Evolutionary conservation across 495 filamentous ascomycete species (phyloP), one percentile per base, ranked within the genome.

Genomic region (Corynascus novoguineensis): DNA sequence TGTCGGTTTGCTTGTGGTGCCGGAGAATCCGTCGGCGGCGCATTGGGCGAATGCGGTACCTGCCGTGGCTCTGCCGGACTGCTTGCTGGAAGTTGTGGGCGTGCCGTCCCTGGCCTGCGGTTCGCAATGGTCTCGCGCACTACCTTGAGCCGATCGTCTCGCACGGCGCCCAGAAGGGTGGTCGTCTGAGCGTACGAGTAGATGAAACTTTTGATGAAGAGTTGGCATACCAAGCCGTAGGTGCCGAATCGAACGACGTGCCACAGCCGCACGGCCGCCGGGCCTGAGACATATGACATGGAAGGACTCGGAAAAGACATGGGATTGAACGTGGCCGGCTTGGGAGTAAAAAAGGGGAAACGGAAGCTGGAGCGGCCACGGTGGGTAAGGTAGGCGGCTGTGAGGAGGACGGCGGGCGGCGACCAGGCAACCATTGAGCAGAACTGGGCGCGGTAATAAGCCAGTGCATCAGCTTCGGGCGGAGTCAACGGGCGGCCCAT

Each of bases 281-380:
- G 22, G 22, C 64, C 64, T 3, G n/a, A 28, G 37, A 56, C 12
- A 7, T 60, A 10, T 15, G 55, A 27, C 10, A 7, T 50, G 0
- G 14, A 15, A 8, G 34, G 15, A 17, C 15, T 28, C 11, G 61
- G 66, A 48, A 63, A 68, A 17, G 12, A 22, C 19, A 35, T 9
- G 8, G 59, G 59, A 34, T 51, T 54, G 55, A 63, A 63, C 1
- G 9, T 50, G 2, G 29, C 42, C 28, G 53, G 50, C 29, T 60
- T 55, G 7, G 64, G 66, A 15, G 57, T 64, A 44, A 42, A 59
- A 31, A 64, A 58, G 22, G 66, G 66, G 40, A 68, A 68, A 25
- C 62, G 64, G 27, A 59, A 61, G 14, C 14, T 55, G 14, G 57
- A 31, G 9, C 54, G 57, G 22, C 66, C 64, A 8, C 55, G 54